Percentiles rank a stretch among this genome's conserved stretches.
Conservation (phyloP, 2,329 filamentous ascomycete genomes). For the Trichoderma aggressivum region DNA sequence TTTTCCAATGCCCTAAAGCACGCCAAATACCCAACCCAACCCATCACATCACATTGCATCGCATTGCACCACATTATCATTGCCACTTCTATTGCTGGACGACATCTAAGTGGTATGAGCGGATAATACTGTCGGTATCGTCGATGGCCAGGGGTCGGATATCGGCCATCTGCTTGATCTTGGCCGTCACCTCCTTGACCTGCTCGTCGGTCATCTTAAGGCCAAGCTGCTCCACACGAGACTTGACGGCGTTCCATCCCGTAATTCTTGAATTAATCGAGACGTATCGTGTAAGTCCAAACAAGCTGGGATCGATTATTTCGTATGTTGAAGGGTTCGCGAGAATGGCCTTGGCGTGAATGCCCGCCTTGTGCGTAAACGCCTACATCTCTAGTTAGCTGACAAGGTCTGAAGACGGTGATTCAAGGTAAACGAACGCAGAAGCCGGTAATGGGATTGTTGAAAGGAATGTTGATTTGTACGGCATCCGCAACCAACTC, state of each 20-base stretch:
- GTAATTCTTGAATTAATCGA: slow-evolving; percentile 65
- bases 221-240: slow-evolving; percentile 77
- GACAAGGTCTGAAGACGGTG: too few species aligned
- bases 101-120: slow-evolving; percentile 46
- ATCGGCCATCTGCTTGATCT: slow-evolving; percentile 90
- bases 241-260: slow-evolving; percentile 96
- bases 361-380: slow-evolving; percentile 29
- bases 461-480: slow-evolving; percentile 27
- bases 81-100: too few species aligned
- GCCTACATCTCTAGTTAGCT: not conserved
- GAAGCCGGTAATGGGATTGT: slow-evolving; percentile 32
- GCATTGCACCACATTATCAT: too few species aligned
- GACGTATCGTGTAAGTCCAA: slow-evolving; percentile 44
- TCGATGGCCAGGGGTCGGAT: slow-evolving; percentile 82
- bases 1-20: too few species aligned
- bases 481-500: slow-evolving; percentile 63
- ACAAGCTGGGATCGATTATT: not conserved
- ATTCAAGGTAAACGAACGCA: too few species aligned
- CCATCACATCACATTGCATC: too few species aligned
- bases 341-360: slow-evolving; percentile 31
- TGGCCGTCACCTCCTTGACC: slow-evolving; percentile 40
- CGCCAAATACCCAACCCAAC: too few species aligned
- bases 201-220: slow-evolving; percentile 46
- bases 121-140: slow-evolving; percentile 83
- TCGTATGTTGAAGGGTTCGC: not conserved